Percentiles rank a stretch among this genome's conserved stretches.
Conservation (phyloP, 2,329 filamentous ascomycete genomes). For the Xylaria sp. region DNA sequence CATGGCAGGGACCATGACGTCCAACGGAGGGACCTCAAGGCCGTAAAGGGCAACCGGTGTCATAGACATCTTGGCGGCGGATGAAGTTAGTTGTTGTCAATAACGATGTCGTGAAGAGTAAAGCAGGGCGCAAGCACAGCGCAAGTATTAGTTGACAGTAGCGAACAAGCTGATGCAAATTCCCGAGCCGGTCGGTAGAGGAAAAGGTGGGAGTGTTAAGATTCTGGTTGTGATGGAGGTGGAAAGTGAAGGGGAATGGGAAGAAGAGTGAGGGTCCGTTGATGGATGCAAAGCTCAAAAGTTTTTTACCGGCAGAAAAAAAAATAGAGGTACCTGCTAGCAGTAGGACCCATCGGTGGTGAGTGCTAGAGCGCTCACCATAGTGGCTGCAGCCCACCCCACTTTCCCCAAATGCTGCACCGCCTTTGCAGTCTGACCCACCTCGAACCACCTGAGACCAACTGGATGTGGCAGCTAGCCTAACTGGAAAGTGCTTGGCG, state of each 20-base stretch:
- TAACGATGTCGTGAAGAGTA: conserved; percentile 9
- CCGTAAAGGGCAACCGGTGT: conserved; percentile 79
- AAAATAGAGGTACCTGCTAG: conserved; percentile 13
- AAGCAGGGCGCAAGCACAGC: conserved; percentile 9
- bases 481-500: neutral
- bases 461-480: neutral
- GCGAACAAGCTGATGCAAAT: neutral
- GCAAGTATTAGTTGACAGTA: neutral
- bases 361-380: no score
- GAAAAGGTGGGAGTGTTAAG: neutral
- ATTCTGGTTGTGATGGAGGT: conserved; percentile 4
- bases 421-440: conserved; percentile 20
- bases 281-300: conserved; percentile 11
- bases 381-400: conserved; percentile 19
- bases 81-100: neutral
- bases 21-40: conserved; percentile 81
- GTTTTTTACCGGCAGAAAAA: conserved; percentile 19
- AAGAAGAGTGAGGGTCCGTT: neutral
- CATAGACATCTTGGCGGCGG: conserved; percentile 44
- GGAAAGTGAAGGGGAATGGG: neutral
- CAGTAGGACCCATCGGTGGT: conserved; percentile 17
- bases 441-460: neutral
- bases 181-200: neutral
- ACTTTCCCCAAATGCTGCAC: conserved; percentile 24
- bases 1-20: conserved; percentile 72